Conservation (phyloP, 257 asterid species). For the Rubia yunnanensis region DNA sequence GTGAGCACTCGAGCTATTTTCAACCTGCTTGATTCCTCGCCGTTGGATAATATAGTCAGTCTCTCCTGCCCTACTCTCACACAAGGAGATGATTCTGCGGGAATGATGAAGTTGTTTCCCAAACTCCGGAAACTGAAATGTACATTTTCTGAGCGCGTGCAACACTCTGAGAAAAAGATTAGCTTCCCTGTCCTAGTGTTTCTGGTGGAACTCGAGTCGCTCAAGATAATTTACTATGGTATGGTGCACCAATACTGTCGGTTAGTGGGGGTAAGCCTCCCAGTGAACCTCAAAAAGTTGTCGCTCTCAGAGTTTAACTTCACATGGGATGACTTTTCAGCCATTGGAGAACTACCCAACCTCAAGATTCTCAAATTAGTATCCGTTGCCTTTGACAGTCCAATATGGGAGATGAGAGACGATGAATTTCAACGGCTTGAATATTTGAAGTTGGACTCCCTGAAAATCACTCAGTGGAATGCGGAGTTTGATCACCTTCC, state of each 20-base stretch:
- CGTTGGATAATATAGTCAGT: no score
- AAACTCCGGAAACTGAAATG: no score
- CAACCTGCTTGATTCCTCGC: no score
- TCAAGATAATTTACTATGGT: not conserved
- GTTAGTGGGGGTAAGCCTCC: slow-evolving; percentile 8
- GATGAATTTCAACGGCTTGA: no score
- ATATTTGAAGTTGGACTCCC: no score
- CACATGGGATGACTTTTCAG: no score
- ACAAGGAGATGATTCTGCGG: no score
- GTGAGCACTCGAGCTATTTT: no score
- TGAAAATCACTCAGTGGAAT: no score
- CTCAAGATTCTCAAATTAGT: slow-evolving; percentile 12
- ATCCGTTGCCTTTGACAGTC: not conserved
- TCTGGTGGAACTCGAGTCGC: not conserved
- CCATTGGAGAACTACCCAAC: not conserved
- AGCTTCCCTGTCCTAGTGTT: not conserved
- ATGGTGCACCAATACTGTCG: not conserved
- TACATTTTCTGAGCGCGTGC: not conserved
- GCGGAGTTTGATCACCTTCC: no score
- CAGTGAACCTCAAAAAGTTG: slow-evolving; percentile 7
- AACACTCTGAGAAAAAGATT: not conserved
- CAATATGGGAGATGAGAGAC: not conserved
- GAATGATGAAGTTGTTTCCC: no score
- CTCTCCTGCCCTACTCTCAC: no score
- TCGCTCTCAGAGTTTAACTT: slow-evolving; percentile 6